These are phyloP conservation scores for Mycena alexandri DNA, from an alignment of 768 basidiomycete genomes.

Conservation along the genomic window DNA sequence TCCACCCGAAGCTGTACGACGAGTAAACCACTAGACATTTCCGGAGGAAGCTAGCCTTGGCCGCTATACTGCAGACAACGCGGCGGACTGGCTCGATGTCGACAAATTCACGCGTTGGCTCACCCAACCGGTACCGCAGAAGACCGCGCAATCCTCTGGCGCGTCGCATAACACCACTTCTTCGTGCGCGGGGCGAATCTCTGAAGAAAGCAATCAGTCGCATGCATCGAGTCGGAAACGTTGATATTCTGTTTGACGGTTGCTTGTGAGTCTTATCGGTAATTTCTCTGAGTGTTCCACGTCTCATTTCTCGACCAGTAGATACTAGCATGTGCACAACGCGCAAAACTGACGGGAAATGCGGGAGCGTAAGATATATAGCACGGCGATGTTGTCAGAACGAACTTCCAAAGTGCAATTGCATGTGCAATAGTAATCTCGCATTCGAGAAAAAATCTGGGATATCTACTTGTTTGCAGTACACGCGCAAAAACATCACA, in stretches of 20 bases:
- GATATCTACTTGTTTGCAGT: no score
- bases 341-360: no score
- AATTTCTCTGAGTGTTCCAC: no score
- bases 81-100: slow-evolving; percentile 31
- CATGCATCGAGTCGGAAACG: not conserved
- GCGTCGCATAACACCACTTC: slow-evolving; percentile 1
- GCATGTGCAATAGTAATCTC: no score
- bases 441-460: no score
- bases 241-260: not conserved
- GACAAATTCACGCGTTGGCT: slow-evolving; percentile 30
- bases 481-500: no score
- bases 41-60: slow-evolving; percentile 9
- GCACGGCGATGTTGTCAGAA: no score
- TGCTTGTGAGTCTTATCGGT: no score
- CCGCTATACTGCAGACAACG: slow-evolving; percentile 21
- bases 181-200: not conserved
- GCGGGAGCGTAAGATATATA: no score
- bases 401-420: no score
- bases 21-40: slow-evolving; percentile 9
- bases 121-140: slow-evolving; percentile 6
- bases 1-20: not conserved
- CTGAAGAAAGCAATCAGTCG: not conserved
- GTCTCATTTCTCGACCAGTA: no score
- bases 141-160: not conserved
- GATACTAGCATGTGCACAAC: no score